A percentile compares a stretch with the other conserved stretches of the same genome.
phyloP scores from a whole-genome alignment of 495 filamentous ascomycete genomes.

The Podospora pseudocomata region DNA sequence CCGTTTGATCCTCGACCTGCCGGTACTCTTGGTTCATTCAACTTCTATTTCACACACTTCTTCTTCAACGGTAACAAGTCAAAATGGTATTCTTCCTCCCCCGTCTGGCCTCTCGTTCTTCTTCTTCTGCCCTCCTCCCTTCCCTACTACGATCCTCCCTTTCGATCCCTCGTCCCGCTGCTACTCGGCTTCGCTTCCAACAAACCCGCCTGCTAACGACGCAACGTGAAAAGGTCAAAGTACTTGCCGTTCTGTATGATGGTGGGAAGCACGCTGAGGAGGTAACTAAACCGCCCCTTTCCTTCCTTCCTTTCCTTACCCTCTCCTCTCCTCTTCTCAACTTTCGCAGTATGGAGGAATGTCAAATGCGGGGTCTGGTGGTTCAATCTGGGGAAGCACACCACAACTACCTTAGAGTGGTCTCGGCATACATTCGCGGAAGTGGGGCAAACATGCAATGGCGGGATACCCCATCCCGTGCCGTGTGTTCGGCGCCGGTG shows the following conservation, averaged over 20 bases:
- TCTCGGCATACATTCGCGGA: constrained; percentile 13
- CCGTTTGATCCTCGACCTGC: neutral
- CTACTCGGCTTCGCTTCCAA: constrained; percentile 12
- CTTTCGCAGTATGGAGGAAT: neutral
- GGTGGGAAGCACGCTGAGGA: constrained; percentile 50
- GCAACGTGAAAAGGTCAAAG: constrained; percentile 54
- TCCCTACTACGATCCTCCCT: constrained; percentile 15
- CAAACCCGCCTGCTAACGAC: constrained; percentile 43
- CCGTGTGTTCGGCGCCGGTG: neutral
- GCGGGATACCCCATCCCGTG: neutral
- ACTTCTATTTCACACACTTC: neutral
- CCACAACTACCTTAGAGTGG: no score
- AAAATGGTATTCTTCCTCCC: constrained; percentile 52
- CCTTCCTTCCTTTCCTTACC: constrained; percentile 4
- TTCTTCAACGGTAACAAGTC: constrained; percentile 22
- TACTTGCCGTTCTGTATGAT: constrained; percentile 55
- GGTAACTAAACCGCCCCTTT: constrained; percentile 28
- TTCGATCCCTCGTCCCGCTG: constrained; percentile 1
- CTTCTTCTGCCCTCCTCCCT: constrained; percentile 14
- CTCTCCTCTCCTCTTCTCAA: neutral
- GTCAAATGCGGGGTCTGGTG: constrained; percentile 14
- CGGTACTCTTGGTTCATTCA: neutral
- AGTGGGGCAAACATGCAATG: constrained; percentile 9
- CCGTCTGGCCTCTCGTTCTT: constrained; percentile 21
- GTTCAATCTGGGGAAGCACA: neutral